Base-by-base conservation (phyloP, 2,329 filamentous ascomycete genomes). In the Cercospora janseana region DNA sequence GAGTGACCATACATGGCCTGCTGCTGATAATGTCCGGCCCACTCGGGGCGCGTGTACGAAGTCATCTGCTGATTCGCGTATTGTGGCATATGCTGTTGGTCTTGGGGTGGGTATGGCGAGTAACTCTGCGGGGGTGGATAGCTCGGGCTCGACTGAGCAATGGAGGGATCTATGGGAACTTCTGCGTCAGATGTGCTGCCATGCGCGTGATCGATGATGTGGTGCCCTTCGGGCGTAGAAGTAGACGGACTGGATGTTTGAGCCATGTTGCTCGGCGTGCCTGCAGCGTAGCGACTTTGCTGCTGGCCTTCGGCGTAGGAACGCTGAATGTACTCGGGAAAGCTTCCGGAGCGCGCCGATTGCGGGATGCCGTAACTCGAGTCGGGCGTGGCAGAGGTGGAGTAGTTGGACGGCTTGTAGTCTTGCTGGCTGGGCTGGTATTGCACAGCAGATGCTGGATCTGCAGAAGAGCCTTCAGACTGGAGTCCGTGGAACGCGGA, bases 91-190 rank as follows among this genome's bases (percentile, higher is more conserved):
- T 90, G 85, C 60, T 85, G 85, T 60, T 85, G 85, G 51, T 83
- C 83, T 60, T 85, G 85, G 59, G 85, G 85, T 52, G 83, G 83
- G 73, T 96, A 96, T 27, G 91, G 88, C 62, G 90, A 92, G 72
- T 95, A 94, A 69, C 87, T 84, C 56, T 79, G 76, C 58, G 83
- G 81, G 59, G 89, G 86, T 63, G 88, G 81, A 70, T 95, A 96
- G 65, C 88, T 91, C 54, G 92, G 91, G 79, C 89, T 95, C 68
- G 89, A 87, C 66, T 88, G 85, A 72, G 90, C 87, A 71, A 96
- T 95, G 72, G 90, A 94, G 68, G 91, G 90, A 94, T 96, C 92
- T 96, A 95, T 91, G 86, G 89, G 89, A 79, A 94, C 83, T 84
- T 89, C 86, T 82, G 81, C 82, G 89, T 95, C 88, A 95, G 91